A percentile compares a stretch with the other conserved stretches of the same genome.
These are phyloP conservation scores for Glomus cerebriforme DNA, from an alignment of 192 early-diverging fungal species.

Conservation along the genomic window DNA sequence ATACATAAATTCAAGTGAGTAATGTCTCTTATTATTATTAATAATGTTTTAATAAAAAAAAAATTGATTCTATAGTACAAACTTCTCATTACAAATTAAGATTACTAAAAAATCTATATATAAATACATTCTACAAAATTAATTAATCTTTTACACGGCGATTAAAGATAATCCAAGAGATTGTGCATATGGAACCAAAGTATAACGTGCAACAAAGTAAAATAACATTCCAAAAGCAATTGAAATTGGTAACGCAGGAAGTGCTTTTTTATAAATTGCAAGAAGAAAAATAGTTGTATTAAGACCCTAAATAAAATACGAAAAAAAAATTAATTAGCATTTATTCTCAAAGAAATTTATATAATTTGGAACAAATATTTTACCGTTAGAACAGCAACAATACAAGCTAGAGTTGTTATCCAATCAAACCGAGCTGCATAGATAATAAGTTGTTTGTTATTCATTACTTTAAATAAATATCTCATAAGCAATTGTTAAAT, in stretches of 20 bases:
- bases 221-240: conserved; percentile 86
- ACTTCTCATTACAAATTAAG: too few species aligned
- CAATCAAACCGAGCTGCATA: conserved; percentile 71
- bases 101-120: not conserved
- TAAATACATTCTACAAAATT: not conserved
- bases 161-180: conserved; percentile 35
- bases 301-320: conserved; percentile 53
- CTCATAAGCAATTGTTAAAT: too few species aligned
- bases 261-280: conserved; percentile 76
- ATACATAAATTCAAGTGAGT: too few species aligned
- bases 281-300: conserved; percentile 88
- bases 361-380: not conserved
- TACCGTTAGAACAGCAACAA: conserved; percentile 74
- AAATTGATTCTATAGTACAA: too few species aligned
- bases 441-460: conserved; percentile 13
- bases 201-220: conserved; percentile 64
- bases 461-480: not conserved
- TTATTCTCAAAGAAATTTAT: not conserved
- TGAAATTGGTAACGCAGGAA: conserved; percentile 85
- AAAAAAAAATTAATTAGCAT: not conserved
- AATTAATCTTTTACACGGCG: conserved; percentile 20
- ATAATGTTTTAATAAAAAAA: not conserved
- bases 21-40: not conserved
- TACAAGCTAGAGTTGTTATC: conserved; percentile 78
- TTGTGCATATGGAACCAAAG: conserved; percentile 50